These are phyloP conservation scores for Phytophthora tentaculata DNA, from an alignment of 352 stramenopile genomes.

Conservation along the genomic window DNA sequence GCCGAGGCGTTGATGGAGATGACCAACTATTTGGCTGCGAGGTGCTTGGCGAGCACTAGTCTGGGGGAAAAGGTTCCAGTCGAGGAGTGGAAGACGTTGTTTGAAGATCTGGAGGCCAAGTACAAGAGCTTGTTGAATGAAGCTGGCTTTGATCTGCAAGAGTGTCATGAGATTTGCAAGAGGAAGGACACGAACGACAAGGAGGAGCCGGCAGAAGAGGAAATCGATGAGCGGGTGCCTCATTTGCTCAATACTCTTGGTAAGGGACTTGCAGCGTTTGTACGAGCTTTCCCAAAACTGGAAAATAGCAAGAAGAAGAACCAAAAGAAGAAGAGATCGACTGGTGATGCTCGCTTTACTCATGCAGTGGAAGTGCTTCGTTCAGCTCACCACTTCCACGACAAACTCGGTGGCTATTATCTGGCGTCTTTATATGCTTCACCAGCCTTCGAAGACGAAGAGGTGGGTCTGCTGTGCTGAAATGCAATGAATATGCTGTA, in stretches of 20 bases:
- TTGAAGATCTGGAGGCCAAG: slow-evolving; percentile 51
- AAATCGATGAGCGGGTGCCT: slow-evolving; percentile 67
- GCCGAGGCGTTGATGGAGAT: slow-evolving; percentile 77
- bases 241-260: slow-evolving; percentile 73
- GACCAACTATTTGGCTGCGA: slow-evolving; percentile 66
- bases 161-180: slow-evolving; percentile 72
- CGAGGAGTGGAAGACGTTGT: slow-evolving; percentile 48
- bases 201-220: slow-evolving; percentile 65
- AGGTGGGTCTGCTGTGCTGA: slow-evolving; percentile 29
- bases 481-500: no score
- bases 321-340: slow-evolving; percentile 25
- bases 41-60: slow-evolving; percentile 35
- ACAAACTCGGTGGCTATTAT: slow-evolving; percentile 83
- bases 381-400: slow-evolving; percentile 80
- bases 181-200: slow-evolving; percentile 67
- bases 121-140: slow-evolving; percentile 47
- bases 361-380: slow-evolving; percentile 72
- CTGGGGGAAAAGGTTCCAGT: slow-evolving; percentile 13
- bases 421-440: slow-evolving; percentile 72
- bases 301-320: slow-evolving; percentile 23
- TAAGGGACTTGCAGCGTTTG: slow-evolving; percentile 59
- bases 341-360: slow-evolving; percentile 32
- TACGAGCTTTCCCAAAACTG: slow-evolving; percentile 34
- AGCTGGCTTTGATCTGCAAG: slow-evolving; percentile 56
- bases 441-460: slow-evolving; percentile 60